Evolutionary conservation across 108 stramenopile species (phyloP).

Genomic region (Nitzschia sp.): DNA sequence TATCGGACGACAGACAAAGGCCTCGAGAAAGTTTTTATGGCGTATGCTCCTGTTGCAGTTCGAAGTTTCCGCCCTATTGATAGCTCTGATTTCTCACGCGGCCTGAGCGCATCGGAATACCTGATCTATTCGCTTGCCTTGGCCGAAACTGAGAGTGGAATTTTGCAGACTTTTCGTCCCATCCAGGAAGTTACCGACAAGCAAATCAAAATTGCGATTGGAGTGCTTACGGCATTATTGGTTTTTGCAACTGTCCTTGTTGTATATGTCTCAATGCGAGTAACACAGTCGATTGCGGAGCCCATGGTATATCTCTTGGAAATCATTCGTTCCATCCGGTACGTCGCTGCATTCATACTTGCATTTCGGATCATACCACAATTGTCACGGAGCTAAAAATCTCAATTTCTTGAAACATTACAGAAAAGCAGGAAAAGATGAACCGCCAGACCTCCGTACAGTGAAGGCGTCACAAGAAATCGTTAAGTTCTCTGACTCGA

Average conservation of each 20-base stretch:
- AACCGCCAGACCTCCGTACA: constrained; percentile 16
- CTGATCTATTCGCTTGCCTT: constrained; percentile 44
- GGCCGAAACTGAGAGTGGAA: constrained; percentile 1
- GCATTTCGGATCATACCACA: constrained; percentile 37
- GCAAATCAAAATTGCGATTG: constrained; percentile 15
- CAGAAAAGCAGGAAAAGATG: constrained; percentile 22
- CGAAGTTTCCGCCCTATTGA: constrained; percentile 24
- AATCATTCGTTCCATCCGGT: constrained; percentile 39
- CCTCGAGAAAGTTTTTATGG: constrained; percentile 30
- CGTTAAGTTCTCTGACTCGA: constrained; percentile 31
- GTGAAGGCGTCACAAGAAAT: constrained; percentile 39
- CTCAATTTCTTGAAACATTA: constrained; percentile 3
- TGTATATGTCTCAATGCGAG: constrained; percentile 12
- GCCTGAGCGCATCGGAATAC: constrained; percentile 20
- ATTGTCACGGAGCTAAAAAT: constrained; percentile 23
- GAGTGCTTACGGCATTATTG: constrained; percentile 14
- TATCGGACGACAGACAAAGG: constrained; percentile 12
- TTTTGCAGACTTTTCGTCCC: constrained; percentile 1
- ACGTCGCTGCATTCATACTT: constrained; percentile 25
- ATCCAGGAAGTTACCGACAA: constrained; percentile 15
- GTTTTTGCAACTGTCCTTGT: constrained; percentile 14
- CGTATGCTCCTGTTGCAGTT: constrained; percentile 40
- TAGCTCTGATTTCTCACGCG: constrained; percentile 44
- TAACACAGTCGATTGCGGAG: constrained; percentile 24
- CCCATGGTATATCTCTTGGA: constrained; percentile 32